Percentiles rank a stretch among this genome's conserved stretches.
These are phyloP conservation scores for Sarcodon sp. DNA, from an alignment of 768 basidiomycete genomes.

Conservation along the genomic window DNA sequence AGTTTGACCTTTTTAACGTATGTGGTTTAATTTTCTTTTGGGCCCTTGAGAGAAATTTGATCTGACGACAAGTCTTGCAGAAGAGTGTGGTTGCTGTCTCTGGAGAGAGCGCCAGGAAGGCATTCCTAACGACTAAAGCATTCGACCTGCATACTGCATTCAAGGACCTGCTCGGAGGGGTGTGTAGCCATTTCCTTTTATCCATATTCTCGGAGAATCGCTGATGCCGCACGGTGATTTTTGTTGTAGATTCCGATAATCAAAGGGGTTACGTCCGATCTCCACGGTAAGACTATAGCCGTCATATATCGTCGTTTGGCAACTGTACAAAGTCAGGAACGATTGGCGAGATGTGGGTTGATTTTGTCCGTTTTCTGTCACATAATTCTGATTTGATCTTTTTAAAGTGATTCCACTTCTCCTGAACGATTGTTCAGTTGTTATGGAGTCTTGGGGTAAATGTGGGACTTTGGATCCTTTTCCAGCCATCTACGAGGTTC, in stretches of 20 bases:
- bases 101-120: conserved; percentile 53
- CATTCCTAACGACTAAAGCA: conserved; percentile 57
- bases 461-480: conserved; percentile 63
- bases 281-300: conserved; percentile 46
- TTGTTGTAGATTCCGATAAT: conserved; percentile 56
- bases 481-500: conserved; percentile 53
- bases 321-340: conserved; percentile 47
- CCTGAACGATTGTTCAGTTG: conserved; percentile 46
- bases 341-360: conserved; percentile 47
- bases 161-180: conserved; percentile 67
- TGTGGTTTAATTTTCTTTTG: conserved; percentile 12
- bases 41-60: not conserved
- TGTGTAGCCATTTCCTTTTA: conserved; percentile 22
- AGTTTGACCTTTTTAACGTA: conserved; percentile 58
- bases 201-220: conserved; percentile 7
- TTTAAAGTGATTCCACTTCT: conserved; percentile 51
- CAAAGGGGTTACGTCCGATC: conserved; percentile 59
- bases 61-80: conserved; percentile 19
- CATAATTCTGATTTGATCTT: conserved; percentile 4
- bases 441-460: conserved; percentile 53
- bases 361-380: conserved; percentile 4
- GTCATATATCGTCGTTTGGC: conserved; percentile 64
- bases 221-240: conserved; percentile 1
- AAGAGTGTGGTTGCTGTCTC: conserved; percentile 67
- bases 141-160: conserved; percentile 73